Evolutionary conservation across 805 yeast species (phyloP).

Genomic region (Wickerhamiella kurtzmanii): DNA sequence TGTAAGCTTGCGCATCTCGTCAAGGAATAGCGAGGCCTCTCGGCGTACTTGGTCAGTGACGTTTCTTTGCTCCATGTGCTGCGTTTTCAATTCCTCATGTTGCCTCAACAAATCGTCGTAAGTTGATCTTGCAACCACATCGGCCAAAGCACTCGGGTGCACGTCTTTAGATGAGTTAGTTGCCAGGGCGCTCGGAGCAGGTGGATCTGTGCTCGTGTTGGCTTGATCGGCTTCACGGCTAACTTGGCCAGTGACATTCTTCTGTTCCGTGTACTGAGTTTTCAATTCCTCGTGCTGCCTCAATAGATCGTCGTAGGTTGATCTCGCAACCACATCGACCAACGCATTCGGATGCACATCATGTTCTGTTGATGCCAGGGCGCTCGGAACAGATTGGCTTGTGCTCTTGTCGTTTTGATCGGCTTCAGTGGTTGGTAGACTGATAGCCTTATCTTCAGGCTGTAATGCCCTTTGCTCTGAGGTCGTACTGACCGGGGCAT

Average conservation of each 20-base stretch:
- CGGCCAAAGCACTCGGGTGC: neutral
- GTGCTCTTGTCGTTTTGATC: too few relatives aligned
- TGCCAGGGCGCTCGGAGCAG: too few relatives aligned
- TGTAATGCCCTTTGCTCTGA: too few relatives aligned
- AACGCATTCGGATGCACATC: too few relatives aligned
- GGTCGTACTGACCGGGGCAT: too few relatives aligned
- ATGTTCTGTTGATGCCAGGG: too few relatives aligned
- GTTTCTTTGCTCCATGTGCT: slow-evolving; percentile 18
- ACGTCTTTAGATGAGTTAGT: too few relatives aligned
- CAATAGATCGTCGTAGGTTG: neutral
- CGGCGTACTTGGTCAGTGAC: slow-evolving; percentile 27
- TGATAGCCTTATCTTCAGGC: too few relatives aligned
- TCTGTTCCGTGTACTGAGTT: slow-evolving; percentile 17
- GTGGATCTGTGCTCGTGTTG: too few relatives aligned
- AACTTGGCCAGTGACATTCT: slow-evolving; percentile 26
- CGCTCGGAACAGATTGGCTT: too few relatives aligned
- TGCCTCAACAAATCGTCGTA: neutral
- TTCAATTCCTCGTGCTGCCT: slow-evolving; percentile 10
- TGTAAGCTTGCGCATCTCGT: slow-evolving; percentile 29
- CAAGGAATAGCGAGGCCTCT: slow-evolving; percentile 26
- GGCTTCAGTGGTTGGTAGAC: too few relatives aligned
- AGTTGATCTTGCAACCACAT: neutral
- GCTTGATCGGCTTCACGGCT: slow-evolving; percentile 29
- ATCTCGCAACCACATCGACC: neutral
- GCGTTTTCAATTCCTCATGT: slow-evolving; percentile 10